Conservation (phyloP, 495 filamentous ascomycete species). For the Geoglossum glabrum region DNA sequence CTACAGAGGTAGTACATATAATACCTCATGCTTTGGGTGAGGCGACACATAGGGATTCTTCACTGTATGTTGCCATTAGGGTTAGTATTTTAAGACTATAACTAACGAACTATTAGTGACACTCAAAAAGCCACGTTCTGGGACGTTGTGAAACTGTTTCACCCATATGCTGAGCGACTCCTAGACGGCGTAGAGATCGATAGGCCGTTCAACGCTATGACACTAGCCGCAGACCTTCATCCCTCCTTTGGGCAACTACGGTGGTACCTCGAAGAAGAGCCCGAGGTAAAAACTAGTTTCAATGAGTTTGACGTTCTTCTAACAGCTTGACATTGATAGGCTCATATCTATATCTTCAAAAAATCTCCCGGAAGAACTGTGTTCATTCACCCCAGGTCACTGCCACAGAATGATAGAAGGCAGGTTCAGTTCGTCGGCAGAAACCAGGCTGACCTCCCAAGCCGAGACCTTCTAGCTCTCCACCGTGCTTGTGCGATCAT, state of each 20-base stretch:
- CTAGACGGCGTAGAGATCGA: background rate
- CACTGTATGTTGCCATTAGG: background rate
- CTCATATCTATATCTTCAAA: background rate
- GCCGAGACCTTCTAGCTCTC: slow-evolving; percentile 15
- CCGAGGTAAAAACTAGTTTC: background rate
- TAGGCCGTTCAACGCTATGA: background rate
- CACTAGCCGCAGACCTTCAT: background rate
- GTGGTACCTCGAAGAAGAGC: background rate
- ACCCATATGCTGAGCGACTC: background rate
- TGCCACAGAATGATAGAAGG: background rate
- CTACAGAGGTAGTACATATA: background rate
- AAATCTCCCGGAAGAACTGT: background rate
- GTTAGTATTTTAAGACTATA: background rate
- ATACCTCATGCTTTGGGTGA: background rate
- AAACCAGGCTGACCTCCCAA: slow-evolving; percentile 5
- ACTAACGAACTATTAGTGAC: background rate
- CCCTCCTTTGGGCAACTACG: background rate
- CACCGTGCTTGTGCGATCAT: slow-evolving; percentile 20
- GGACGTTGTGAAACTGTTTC: background rate
- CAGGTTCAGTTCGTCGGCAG: background rate
- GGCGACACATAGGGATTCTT: background rate
- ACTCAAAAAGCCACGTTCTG: background rate
- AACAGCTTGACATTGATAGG: background rate
- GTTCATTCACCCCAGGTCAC: background rate
- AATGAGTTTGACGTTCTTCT: background rate